These are phyloP conservation scores for Amphicarpaea edgeworthii DNA, from an alignment of 306 rosid species.

Conservation along the genomic window DNA sequence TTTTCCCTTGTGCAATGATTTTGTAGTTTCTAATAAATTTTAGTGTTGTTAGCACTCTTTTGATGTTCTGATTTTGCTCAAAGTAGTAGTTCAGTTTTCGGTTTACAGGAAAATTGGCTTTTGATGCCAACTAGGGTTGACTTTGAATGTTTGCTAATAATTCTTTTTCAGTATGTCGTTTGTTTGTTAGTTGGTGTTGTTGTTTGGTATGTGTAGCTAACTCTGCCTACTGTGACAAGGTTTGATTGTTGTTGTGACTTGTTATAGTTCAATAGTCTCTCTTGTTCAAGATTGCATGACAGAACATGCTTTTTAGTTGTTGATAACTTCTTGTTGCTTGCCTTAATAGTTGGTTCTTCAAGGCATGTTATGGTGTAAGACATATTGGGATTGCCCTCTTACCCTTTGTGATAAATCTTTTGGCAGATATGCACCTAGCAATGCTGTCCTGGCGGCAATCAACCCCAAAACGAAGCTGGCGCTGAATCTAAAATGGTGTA, in stretches of 20 bases:
- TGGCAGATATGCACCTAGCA: slow-evolving; percentile 49
- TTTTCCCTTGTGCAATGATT: too few relatives aligned
- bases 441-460: slow-evolving; percentile 35
- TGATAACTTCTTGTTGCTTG: neutral
- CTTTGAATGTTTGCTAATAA: neutral
- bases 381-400: slow-evolving; percentile 8
- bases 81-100: neutral
- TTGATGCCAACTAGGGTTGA: neutral
- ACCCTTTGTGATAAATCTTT: slow-evolving; percentile 12
- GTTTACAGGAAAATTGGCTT: neutral
- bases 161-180: neutral
- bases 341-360: neutral
- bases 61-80: neutral
- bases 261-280: neutral
- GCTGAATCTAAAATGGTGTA: slow-evolving; percentile 53
- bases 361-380: neutral
- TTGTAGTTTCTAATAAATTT: neutral
- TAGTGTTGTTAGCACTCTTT: neutral
- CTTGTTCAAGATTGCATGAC: neutral
- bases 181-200: neutral
- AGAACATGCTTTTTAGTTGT: neutral
- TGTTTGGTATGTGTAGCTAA: neutral
- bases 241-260: neutral
- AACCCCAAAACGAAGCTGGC: slow-evolving; percentile 43
- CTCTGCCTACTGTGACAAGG: neutral